Evolutionary conservation across 2,329 filamentous ascomycete genomes (phyloP).

Genomic region (Trichoderma semiorbis): DNA sequence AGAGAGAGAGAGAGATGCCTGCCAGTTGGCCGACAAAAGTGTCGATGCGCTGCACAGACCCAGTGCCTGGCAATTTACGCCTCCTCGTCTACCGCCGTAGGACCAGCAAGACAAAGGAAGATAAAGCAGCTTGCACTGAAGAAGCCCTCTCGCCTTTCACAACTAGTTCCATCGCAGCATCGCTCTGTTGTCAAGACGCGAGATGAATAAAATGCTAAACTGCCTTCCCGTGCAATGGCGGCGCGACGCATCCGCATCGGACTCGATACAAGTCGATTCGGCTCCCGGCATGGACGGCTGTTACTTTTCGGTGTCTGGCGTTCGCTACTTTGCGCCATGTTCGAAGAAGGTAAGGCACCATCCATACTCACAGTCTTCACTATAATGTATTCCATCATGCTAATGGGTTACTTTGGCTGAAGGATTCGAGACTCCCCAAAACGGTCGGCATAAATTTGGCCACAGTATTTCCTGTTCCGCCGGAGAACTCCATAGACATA

Average conservation of each 20-base stretch:
- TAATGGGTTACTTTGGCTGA: background rate
- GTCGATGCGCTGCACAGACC: no score
- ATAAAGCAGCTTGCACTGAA: accelerated
- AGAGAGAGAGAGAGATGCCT: no score
- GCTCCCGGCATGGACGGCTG: background rate
- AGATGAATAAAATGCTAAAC: background rate
- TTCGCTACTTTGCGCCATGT: background rate
- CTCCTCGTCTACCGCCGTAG: no score
- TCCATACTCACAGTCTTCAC: background rate
- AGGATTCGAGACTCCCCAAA: background rate
- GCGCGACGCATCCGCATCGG: background rate
- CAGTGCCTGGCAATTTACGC: no score
- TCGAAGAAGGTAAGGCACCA: background rate
- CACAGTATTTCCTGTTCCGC: background rate
- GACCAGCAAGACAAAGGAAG: background rate
- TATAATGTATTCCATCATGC: background rate
- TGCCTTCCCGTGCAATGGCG: background rate
- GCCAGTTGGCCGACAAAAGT: no score
- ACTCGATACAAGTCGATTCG: background rate
- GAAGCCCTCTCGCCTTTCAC: background rate
- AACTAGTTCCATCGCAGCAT: background rate
- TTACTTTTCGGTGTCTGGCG: background rate
- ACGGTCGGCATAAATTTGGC: background rate
- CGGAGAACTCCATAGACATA: background rate
- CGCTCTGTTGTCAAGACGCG: background rate